A percentile compares a stretch with the other conserved stretches of the same genome.
phyloP scores from a whole-genome alignment of 805 yeast species.

The Ogataea pilisensis region DNA sequence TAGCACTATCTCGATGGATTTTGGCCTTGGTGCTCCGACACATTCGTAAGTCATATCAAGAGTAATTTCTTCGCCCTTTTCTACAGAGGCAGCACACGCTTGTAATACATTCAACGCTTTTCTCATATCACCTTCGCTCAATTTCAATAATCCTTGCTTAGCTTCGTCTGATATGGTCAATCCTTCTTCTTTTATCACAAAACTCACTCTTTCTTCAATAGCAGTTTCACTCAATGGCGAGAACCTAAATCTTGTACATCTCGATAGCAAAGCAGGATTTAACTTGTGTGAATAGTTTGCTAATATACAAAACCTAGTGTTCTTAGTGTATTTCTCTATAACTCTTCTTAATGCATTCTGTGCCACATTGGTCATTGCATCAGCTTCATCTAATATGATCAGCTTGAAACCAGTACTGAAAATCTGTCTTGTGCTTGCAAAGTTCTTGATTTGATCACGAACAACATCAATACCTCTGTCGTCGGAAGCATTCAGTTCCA shows the following conservation, averaged over 20 bases:
- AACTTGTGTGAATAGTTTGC: conserved; percentile 95
- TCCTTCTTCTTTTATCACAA: conserved; percentile 67
- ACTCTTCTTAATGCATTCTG: conserved; percentile 79
- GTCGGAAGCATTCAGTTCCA: conserved; percentile 94
- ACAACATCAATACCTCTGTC: conserved; percentile 98
- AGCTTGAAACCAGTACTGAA: conserved; percentile 82
- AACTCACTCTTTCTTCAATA: conserved; percentile 59
- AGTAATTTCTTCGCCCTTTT: conserved; percentile 49
- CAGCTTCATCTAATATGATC: conserved; percentile 93
- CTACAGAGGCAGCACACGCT: conserved; percentile 81
- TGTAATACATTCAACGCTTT: conserved; percentile 89
- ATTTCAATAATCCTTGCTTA: conserved; percentile 54
- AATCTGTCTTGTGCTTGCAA: conserved; percentile 94
- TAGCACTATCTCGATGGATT: conserved; percentile 70
- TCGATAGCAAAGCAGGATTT: conserved; percentile 88
- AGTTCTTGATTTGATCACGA: conserved; percentile 94
- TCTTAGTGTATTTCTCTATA: conserved; percentile 89
- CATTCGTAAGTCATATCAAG: conserved; percentile 84
- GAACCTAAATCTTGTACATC: conserved; percentile 94
- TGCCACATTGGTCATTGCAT: conserved; percentile 86
- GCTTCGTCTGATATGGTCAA: conserved; percentile 59
- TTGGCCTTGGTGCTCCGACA: conserved; percentile 93
- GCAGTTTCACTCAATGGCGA: conserved; percentile 72
- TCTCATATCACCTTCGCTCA: conserved; percentile 96
- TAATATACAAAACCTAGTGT: conserved; percentile 91